Percentiles rank a stretch among this genome's conserved stretches.
phyloP scores from a whole-genome alignment of 2,329 filamentous ascomycete genomes.

The Anisogramma anomala region DNA sequence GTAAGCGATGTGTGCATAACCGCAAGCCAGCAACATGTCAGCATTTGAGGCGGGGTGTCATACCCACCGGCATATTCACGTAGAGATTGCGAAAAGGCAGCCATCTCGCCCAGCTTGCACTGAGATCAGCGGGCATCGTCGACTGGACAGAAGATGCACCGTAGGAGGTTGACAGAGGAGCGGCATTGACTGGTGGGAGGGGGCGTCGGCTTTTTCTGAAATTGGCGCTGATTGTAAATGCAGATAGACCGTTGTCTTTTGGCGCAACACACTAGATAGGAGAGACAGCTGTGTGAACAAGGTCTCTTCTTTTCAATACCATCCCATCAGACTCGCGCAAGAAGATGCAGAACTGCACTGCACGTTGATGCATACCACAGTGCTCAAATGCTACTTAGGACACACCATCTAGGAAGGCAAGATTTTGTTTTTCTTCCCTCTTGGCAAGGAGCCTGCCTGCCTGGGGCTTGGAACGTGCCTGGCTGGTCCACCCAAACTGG shows the following conservation, averaged over 20 bases:
- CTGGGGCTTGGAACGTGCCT: no score
- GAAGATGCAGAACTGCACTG: neutral
- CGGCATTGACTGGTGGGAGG: conserved; percentile 1
- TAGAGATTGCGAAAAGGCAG: neutral
- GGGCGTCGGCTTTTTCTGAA: neutral
- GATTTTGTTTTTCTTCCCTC: no score
- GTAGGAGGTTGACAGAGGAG: neutral
- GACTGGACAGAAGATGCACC: neutral
- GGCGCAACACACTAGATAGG: neutral
- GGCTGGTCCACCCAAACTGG: no score
- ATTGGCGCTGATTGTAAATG: conserved; percentile 1
- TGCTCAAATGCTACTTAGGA: no score
- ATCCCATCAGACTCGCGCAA: conserved; percentile 22
- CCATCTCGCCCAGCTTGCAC: neutral
- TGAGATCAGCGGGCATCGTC: neutral
- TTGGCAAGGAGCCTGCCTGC: no score
- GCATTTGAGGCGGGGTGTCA: no score
- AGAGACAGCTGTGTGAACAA: neutral
- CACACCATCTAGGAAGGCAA: no score
- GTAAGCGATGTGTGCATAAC: no score
- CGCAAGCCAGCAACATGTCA: no score
- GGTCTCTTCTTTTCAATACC: conserved; percentile 17
- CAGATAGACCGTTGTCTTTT: conserved; percentile 4
- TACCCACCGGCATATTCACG: no score
- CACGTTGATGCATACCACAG: neutral